Percentiles rank a stretch among this genome's conserved stretches.
Conservation (phyloP, 305 asterid species). For the Nicotiana rustica region DNA sequence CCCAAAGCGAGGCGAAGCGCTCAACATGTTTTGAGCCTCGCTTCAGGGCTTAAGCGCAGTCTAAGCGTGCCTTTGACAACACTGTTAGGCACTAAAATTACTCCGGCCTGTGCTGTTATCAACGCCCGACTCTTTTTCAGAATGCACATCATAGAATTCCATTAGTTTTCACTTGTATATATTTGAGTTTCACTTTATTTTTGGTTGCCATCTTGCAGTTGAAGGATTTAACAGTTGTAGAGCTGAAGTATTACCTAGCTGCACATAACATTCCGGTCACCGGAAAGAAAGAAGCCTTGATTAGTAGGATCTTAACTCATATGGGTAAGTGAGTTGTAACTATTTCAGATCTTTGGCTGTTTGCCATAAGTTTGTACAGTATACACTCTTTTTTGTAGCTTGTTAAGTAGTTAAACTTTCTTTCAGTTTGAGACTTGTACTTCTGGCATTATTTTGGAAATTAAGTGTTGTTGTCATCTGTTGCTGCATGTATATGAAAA, state of each 20-base stretch:
- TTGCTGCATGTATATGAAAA: conserved; percentile 7
- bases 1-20: too few species aligned
- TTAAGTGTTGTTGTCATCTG: not conserved
- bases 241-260: conserved; percentile 73
- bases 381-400: not conserved
- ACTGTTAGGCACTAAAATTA: not conserved
- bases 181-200: not conserved
- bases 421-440: not conserved
- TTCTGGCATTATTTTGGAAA: not conserved
- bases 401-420: not conserved
- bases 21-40: too few species aligned
- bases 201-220: conserved; percentile 58
- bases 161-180: not conserved
- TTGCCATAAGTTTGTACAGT: conserved; percentile 11
- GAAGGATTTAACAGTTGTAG: conserved; percentile 79
- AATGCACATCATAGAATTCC: not conserved
- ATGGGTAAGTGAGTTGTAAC: conserved; percentile 66
- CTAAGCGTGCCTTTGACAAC: too few species aligned
- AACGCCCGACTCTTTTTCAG: not conserved
- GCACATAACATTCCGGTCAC: conserved; percentile 65
- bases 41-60: too few species aligned
- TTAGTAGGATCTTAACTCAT: conserved; percentile 83
- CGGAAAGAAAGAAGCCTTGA: conserved; percentile 79
- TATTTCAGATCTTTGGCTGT: not conserved
- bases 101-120: not conserved